Conservation (phyloP, 129 eudicot species). For the Arctium lappa region DNA sequence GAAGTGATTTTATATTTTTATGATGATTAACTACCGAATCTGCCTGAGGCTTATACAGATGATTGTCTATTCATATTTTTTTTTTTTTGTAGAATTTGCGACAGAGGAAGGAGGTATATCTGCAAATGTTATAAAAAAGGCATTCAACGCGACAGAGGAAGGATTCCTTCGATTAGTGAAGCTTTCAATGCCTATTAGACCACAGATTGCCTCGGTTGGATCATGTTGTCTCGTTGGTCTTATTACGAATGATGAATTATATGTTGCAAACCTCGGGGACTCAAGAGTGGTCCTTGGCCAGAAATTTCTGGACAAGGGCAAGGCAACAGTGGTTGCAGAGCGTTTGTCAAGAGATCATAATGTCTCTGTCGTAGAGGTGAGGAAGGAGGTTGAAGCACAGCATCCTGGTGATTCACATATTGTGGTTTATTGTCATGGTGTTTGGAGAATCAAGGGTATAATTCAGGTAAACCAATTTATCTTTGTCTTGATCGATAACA, state of each 20-base stretch:
- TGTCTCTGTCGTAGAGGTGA: slow-evolving; percentile 60
- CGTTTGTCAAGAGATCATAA: slow-evolving; percentile 76
- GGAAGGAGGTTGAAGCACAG: slow-evolving; percentile 76
- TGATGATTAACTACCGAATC: background rate
- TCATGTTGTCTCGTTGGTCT: slow-evolving; percentile 80
- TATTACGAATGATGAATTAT: slow-evolving; percentile 47
- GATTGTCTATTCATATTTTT: slow-evolving; percentile 33
- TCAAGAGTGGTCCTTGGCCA: slow-evolving; percentile 76
- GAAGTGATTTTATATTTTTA: background rate
- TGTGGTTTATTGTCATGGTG: slow-evolving; percentile 67
- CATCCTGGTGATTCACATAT: slow-evolving; percentile 66
- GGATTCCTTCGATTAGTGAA: slow-evolving; percentile 55
- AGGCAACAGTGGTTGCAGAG: slow-evolving; percentile 50
- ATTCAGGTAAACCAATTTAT: slow-evolving; percentile 52
- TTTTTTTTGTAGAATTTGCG: slow-evolving; percentile 46
- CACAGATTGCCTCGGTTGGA: slow-evolving; percentile 74
- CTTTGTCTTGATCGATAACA: background rate
- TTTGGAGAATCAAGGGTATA: slow-evolving; percentile 87
- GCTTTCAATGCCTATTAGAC: slow-evolving; percentile 40
- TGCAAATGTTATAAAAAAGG: slow-evolving; percentile 59
- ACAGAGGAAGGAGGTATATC: slow-evolving; percentile 68
- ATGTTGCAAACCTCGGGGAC: slow-evolving; percentile 76
- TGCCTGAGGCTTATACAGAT: background rate
- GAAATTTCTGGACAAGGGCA: slow-evolving; percentile 30
- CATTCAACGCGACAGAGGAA: slow-evolving; percentile 70